Percentiles rank a stretch among this genome's conserved stretches.
Conservation (phyloP, 2,329 filamentous ascomycete genomes). For the Colletotrichum plurivorum region DNA sequence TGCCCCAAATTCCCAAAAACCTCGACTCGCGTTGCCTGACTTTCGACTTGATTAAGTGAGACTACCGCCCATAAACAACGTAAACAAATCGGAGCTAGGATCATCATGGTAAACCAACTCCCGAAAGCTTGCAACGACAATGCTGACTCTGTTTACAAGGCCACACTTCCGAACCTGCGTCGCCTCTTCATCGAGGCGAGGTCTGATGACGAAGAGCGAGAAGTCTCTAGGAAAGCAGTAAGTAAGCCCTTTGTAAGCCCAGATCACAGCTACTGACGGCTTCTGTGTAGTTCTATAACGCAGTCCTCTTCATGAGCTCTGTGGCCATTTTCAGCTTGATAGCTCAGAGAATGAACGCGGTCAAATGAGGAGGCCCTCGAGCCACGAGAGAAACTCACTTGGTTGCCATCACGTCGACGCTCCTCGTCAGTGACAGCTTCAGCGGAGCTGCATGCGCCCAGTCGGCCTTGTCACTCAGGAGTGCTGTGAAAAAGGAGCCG, state of each 20-base stretch:
- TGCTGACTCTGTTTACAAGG: constrained; percentile 57
- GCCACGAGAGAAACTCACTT: not conserved
- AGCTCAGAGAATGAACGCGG: constrained; percentile 84
- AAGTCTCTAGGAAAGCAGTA: constrained; percentile 93
- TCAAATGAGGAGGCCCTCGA: constrained; percentile 40
- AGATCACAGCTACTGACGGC: constrained; percentile 12
- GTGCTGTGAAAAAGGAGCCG: too few species aligned
- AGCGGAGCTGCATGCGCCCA: too few species aligned
- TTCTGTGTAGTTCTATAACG: constrained; percentile 91
- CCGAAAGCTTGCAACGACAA: constrained; percentile 26
- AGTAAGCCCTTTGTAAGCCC: constrained; percentile 50
- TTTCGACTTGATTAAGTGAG: too few species aligned
- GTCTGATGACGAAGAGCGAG: constrained; percentile 93
- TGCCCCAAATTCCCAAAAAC: too few species aligned
- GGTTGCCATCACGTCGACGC: not conserved
- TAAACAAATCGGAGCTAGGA: constrained; percentile 20
- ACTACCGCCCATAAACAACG: not conserved
- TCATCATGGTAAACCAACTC: constrained; percentile 27
- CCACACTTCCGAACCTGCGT: constrained; percentile 92
- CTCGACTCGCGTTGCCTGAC: not conserved
- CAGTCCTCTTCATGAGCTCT: constrained; percentile 96
- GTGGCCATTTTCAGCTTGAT: constrained; percentile 94
- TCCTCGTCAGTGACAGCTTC: too few species aligned
- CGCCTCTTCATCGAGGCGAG: constrained; percentile 95
- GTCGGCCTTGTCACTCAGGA: too few species aligned